Percentiles rank a stretch among this genome's conserved stretches.
These are phyloP conservation scores for Artomyces pyxidatus DNA, from an alignment of 768 basidiomycete species.

Conservation along the genomic window DNA sequence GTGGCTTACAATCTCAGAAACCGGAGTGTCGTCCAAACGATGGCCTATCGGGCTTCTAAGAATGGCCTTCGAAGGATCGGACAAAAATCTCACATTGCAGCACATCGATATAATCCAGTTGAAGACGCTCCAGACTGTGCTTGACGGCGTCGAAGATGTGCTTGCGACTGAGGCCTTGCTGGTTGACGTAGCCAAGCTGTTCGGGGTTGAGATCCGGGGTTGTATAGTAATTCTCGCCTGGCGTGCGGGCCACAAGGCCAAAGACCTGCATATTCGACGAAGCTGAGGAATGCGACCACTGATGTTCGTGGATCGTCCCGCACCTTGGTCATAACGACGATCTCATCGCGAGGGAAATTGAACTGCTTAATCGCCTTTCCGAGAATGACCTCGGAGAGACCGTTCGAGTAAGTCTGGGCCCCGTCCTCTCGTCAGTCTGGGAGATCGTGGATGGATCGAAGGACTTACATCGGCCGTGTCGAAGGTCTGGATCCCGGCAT, in stretches of 20 bases:
- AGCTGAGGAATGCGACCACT: no score
- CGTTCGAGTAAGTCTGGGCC: slow-evolving; percentile 19
- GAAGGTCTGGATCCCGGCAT: slow-evolving; percentile 23
- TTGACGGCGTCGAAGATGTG: slow-evolving; percentile 53
- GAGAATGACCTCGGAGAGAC: slow-evolving; percentile 25
- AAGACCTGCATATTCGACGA: no score
- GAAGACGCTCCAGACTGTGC: slow-evolving; percentile 32
- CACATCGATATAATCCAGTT: slow-evolving; percentile 50
- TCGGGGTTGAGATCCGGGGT: no score
- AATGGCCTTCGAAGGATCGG: not conserved
- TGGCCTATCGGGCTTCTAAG: slow-evolving; percentile 14
- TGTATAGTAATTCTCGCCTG: no score
- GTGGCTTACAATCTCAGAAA: slow-evolving; percentile 29
- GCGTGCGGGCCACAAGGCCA: no score
- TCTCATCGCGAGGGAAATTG: slow-evolving; percentile 27
- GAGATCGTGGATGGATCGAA: not conserved
- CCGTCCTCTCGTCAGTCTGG: not conserved
- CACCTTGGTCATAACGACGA: slow-evolving; percentile 35
- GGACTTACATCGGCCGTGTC: slow-evolving; percentile 12
- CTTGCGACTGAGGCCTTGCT: no score
- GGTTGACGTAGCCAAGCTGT: no score
- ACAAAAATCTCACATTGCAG: slow-evolving; percentile 33
- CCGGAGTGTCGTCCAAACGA: slow-evolving; percentile 34
- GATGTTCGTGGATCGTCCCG: no score
- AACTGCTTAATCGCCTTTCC: slow-evolving; percentile 29